A percentile compares a stretch with the other conserved stretches of the same genome.
phyloP scores from a whole-genome alignment of 1,284 basidiomycete genomes.

The Neolentinus lepideus region DNA sequence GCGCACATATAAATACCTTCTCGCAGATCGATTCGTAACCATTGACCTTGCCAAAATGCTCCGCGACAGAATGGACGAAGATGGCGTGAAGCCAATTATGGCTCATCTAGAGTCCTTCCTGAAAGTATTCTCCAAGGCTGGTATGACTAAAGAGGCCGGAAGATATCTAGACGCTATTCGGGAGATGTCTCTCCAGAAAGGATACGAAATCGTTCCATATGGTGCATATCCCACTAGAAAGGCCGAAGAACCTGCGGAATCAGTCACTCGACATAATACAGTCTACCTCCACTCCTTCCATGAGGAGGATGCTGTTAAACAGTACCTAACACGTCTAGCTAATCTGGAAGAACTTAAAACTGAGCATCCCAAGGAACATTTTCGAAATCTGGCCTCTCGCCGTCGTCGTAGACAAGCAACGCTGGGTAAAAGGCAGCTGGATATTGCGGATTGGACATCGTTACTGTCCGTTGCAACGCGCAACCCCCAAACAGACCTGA shows the following conservation, averaged over 20 bases:
- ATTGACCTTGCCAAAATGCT: constrained; percentile 41
- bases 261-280: constrained; percentile 20
- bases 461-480: constrained; percentile 3
- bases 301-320: constrained; percentile 32
- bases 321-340: constrained; percentile 27
- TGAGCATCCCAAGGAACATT: background rate
- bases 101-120: constrained; percentile 41
- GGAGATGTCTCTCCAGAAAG: background rate
- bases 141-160: constrained; percentile 31
- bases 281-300: constrained; percentile 22
- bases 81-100: constrained; percentile 30
- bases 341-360: background rate
- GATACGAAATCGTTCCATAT: background rate
- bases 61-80: constrained; percentile 31
- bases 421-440: background rate
- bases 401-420: background rate
- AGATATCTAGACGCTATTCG: constrained; percentile 32
- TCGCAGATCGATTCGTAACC: constrained; percentile 41
- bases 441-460: constrained; percentile 1
- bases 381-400: background rate
- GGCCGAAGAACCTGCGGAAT: background rate
- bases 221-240: constrained; percentile 1
- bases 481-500: background rate
- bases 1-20: constrained; percentile 36
- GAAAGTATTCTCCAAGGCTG: constrained; percentile 37